Evolutionary conservation across 2,329 filamentous ascomycete species (phyloP).

Genomic region (Sporothrix schenckii): DNA sequence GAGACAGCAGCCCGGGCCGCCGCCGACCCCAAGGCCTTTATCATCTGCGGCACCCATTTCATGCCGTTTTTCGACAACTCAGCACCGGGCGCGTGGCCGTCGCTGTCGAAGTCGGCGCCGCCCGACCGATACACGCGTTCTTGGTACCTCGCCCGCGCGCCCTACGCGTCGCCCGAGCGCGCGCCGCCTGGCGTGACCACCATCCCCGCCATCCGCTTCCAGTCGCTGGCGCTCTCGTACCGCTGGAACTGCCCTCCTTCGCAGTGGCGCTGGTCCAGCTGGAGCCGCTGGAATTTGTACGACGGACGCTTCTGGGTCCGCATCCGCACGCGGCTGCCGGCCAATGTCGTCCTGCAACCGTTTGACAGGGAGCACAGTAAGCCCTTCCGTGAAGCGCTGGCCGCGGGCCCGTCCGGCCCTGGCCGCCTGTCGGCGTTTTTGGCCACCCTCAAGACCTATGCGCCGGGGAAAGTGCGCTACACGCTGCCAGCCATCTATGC

Average conservation of each 20-base stretch:
- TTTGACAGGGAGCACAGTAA: constrained; percentile 51
- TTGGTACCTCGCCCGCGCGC: constrained; percentile 34
- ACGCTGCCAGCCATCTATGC: constrained; percentile 60
- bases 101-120: too few species aligned
- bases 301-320: constrained; percentile 67
- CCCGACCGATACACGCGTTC: constrained; percentile 40
- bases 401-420: too few species aligned
- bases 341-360: constrained; percentile 51
- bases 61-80: constrained; percentile 42
- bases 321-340: constrained; percentile 49
- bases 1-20: too few species aligned
- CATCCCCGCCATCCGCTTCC: constrained; percentile 40
- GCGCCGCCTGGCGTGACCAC: constrained; percentile 42
- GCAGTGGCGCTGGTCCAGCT: constrained; percentile 40
- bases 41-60: constrained; percentile 53
- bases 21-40: constrained; percentile 45
- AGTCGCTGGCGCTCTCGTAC: constrained; percentile 29
- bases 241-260: constrained; percentile 29
- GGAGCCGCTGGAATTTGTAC: constrained; percentile 50
- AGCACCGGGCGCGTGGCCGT: too few species aligned
- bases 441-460: constrained; percentile 52
- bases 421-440: constrained; percentile 41
- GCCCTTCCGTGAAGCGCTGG: constrained; percentile 52
- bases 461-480: constrained; percentile 59
- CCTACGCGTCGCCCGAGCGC: constrained; percentile 42